A percentile compares a stretch with the other conserved stretches of the same genome.
Evolutionary conservation across 495 filamentous ascomycete genomes (phyloP).

Genomic region (Penicillium simplicissimum): DNA sequence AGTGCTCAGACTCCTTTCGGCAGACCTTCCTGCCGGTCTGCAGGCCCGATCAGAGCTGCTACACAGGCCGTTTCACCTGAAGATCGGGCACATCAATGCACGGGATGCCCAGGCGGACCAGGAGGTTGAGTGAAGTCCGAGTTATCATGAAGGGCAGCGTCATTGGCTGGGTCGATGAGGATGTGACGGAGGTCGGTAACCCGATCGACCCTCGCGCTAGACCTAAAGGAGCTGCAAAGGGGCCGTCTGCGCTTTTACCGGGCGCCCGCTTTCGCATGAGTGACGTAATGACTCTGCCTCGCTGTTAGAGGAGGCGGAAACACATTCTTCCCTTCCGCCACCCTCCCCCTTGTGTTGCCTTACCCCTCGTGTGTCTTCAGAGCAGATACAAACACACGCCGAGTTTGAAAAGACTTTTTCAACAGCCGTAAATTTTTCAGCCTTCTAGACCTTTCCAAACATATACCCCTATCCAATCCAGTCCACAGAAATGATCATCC

Average conservation of each 20-base stretch:
- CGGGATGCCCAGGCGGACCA: background rate
- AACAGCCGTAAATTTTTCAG: background rate
- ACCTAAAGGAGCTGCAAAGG: background rate
- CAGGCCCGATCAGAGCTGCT: background rate
- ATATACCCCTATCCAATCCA: background rate
- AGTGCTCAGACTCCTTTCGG: slow-evolving; percentile 1
- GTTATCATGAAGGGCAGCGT: background rate
- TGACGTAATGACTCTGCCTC: slow-evolving; percentile 7
- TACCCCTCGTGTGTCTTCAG: background rate
- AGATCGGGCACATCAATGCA: slow-evolving; percentile 4
- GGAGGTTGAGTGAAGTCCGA: slow-evolving; percentile 2
- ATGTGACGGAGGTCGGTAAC: slow-evolving; percentile 5
- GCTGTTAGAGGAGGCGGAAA: background rate
- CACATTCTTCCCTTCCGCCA: slow-evolving; percentile 3
- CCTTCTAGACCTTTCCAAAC: background rate
- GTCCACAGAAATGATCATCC: background rate
- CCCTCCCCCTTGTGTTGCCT: too few relatives aligned
- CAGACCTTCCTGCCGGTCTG: background rate
- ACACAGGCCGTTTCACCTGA: background rate
- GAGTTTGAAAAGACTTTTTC: background rate
- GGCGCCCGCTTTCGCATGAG: slow-evolving; percentile 2
- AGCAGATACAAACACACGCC: background rate
- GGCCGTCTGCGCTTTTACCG: background rate
- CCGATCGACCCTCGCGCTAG: slow-evolving; percentile 5
- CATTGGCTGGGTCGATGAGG: background rate